Conservation (phyloP, 2,329 filamentous ascomycete genomes). For the Fusarium sp. region DNA sequence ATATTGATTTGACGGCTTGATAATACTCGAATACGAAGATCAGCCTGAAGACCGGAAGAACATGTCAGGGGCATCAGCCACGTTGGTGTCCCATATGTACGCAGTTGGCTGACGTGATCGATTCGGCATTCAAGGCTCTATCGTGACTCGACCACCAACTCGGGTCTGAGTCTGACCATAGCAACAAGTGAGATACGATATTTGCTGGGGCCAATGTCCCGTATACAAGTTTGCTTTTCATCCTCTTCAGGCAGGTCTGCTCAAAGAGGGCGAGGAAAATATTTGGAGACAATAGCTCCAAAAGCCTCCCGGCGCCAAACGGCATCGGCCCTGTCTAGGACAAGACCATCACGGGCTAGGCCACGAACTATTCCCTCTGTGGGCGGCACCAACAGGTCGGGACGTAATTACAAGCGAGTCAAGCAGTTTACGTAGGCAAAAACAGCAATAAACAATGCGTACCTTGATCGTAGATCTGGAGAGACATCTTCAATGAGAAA, state of each 20-base stretch:
- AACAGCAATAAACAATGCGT: not conserved
- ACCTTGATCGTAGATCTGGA: not conserved
- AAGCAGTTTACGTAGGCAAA: slow-evolving; percentile 5
- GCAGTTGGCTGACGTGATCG: slow-evolving; percentile 34
- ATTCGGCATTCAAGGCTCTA: slow-evolving; percentile 28
- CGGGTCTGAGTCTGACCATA: slow-evolving; percentile 20
- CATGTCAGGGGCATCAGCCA: slow-evolving; percentile 6
- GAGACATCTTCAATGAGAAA: not conserved
- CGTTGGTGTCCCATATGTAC: not conserved
- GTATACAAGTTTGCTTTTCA: not conserved
- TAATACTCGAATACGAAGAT: not conserved
- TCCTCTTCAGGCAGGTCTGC: not conserved
- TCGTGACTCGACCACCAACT: slow-evolving; percentile 12
- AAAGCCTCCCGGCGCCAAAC: slow-evolving; percentile 29
- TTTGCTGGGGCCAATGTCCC: not conserved
- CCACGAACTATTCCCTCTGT: not conserved
- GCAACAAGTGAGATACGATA: not conserved
- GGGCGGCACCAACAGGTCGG: not conserved
- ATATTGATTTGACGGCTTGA: not conserved
- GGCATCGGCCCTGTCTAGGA: slow-evolving; percentile 13
- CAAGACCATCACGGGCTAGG: not conserved
- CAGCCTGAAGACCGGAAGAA: slow-evolving; percentile 5
- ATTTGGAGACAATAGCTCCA: slow-evolving; percentile 15
- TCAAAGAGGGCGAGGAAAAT: not conserved
- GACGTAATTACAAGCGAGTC: slow-evolving; percentile 1